Percentiles rank a stretch among this genome's conserved stretches.
Evolutionary conservation across 2,329 filamentous ascomycete genomes (phyloP).

Genomic region (Paraphoma chrysanthemicola): DNA sequence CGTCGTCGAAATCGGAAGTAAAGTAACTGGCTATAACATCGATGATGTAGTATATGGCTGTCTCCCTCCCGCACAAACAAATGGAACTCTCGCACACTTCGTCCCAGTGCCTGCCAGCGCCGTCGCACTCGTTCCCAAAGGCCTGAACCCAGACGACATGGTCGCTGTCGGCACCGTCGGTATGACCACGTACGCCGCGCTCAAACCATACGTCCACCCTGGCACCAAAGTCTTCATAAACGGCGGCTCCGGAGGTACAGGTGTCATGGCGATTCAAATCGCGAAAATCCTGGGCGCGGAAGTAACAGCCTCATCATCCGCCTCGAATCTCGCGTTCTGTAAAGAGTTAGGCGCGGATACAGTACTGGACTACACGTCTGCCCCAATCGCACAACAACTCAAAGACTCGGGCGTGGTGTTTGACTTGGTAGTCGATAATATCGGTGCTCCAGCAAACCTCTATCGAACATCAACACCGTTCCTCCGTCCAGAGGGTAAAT

Average conservation of each 20-base stretch:
- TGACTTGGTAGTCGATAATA: constrained; percentile 63
- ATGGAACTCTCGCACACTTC: constrained; percentile 44
- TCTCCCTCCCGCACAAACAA: constrained; percentile 23
- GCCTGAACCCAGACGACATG: constrained; percentile 29
- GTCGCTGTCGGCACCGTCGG: constrained; percentile 38
- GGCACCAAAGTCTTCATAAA: constrained; percentile 65
- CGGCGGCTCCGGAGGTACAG: constrained; percentile 66
- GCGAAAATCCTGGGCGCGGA: constrained; percentile 64
- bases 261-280: constrained; percentile 66
- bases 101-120: constrained; percentile 13
- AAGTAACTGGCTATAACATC: constrained; percentile 22
- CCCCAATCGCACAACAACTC: constrained; percentile 55
- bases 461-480: constrained; percentile 10
- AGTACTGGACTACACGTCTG: constrained; percentile 63
- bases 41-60: constrained; percentile 46
- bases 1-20: constrained; percentile 44
- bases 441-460: constrained; percentile 48
- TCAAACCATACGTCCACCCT: constrained; percentile 21
- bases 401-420: constrained; percentile 56
- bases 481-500: constrained; percentile 10
- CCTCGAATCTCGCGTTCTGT: constrained; percentile 61
- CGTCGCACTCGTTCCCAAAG: constrained; percentile 14
- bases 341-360: constrained; percentile 65
- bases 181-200: constrained; percentile 42
- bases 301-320: constrained; percentile 65